Base-by-base conservation (phyloP, 495 filamentous ascomycete species). In the Xylona heveae region DNA sequence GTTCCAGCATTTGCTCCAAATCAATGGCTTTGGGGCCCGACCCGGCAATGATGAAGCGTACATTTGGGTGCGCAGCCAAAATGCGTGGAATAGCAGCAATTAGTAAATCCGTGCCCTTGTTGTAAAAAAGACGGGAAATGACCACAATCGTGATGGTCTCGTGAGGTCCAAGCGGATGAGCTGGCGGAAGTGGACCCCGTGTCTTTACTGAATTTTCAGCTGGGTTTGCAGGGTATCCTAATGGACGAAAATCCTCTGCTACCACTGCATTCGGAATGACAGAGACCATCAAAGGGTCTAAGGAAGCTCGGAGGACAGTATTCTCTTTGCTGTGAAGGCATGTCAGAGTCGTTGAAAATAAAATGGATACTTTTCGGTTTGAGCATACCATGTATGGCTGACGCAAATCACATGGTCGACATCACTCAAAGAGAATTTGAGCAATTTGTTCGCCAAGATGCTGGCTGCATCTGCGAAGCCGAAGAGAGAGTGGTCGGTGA, bases 331-430 rank as follows among this genome's bases (percentile, higher is more conserved):
- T 91, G 31, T 35, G 19, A 23, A 19, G 17, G 25, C 17, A 15
- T 9, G 24, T 28, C 14, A 30, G 28, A 9, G 30, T 33, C 12
- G 22, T 13, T 12, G 2, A 27, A 19, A 6, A 2, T 23, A 15
- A 23, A 6, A 29, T 18, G 8, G 8, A 8, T 9, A 15, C 8
- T 15, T 24, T 2, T 33, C 19, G 1, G 21, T 28, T 28, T 16
- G 15, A 25, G 42, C 62, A 30, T 60, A 88, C 84, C 85, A 94
- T 34, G 88, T 97, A 61, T 97, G 83, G 45, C 79, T 90, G 41
- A 97, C 88, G 40, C 88, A 95, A 33, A 97, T 90, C 22, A 88
- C 83, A 66, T 97, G 88, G 42, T 93, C 88, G 7, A 97, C 84
- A 48, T 97, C 88, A 45, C 90, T 95, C 40, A 97, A 44, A 0